These are phyloP conservation scores for Silene coronaria DNA, from an alignment of 179 eudicot species.

Conservation along the genomic window DNA sequence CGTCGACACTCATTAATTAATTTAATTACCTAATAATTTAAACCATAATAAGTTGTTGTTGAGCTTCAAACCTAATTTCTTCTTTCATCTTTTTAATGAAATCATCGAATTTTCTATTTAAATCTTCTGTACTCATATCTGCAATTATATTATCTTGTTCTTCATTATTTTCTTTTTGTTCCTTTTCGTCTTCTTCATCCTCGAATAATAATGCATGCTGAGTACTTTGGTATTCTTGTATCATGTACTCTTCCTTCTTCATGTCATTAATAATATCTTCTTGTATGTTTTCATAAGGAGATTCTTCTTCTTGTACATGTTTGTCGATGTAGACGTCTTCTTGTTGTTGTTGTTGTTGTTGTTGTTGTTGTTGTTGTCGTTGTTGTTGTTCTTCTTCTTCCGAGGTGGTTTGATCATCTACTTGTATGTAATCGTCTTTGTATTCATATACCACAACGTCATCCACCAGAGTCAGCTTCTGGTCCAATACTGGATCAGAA, in stretches of 20 bases:
- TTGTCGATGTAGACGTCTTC: constrained; percentile 4
- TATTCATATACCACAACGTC: neutral
- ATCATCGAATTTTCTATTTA: constrained; percentile 52
- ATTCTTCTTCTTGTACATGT: constrained; percentile 6
- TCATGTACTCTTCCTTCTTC: neutral
- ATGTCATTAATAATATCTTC: neutral
- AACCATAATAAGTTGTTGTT: constrained; percentile 34
- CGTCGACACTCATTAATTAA: neutral
- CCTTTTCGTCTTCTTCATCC: constrained; percentile 6
- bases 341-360: neutral
- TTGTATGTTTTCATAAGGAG: neutral
- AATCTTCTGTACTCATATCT: constrained; percentile 41
- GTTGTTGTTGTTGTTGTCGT: neutral
- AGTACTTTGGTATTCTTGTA: neutral
- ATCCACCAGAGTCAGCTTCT: constrained; percentile 8
- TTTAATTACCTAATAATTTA: constrained; percentile 10
- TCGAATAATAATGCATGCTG: neutral
- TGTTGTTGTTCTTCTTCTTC: neutral
- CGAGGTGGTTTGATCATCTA: neutral
- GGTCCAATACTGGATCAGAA: neutral
- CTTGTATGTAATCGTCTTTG: constrained; percentile 8
- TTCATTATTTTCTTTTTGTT: constrained; percentile 5
- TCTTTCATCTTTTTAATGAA: constrained; percentile 58
- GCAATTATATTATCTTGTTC: constrained; percentile 28
- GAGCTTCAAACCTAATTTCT: constrained; percentile 47